Base-by-base conservation (phyloP, 345 rosid species). In the Hypericum androsaemum region DNA sequence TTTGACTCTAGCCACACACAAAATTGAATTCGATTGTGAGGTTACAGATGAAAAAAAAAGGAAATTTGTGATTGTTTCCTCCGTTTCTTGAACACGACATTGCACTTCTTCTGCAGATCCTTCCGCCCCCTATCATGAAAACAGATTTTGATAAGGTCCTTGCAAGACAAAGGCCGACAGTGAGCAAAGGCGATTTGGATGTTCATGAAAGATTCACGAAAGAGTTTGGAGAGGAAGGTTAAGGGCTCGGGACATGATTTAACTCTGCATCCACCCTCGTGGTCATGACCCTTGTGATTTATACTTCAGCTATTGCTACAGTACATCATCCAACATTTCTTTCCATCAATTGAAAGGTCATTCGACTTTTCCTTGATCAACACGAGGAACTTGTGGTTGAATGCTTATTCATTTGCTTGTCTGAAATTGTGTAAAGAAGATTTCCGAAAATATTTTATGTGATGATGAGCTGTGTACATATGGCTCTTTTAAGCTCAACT, bases 191-290 rank as follows among this genome's bases (percentile, higher is more conserved):
- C 16, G 97, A 89, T 72, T 77, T 89, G 11, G 95, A 86, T 3
- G 86, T 89, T 54, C 97, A 89, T 8, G 97, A 86, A 80, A 81
- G 86, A 80, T 89, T 89, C 79, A 89, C 97, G 6, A 81, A 77
- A 59, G 97, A 89, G 77, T 89, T 86, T 71, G 97, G 97, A 45
- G 95, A 89, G 80, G 97, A 89, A 68, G 97, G 97, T 62, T 89
- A 60, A 80, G 52, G 58, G 17, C 56, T 43, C 15, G 14, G 17
- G 46, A 32, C 11, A 56, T 11, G n/a, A 10, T 8, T 12, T 15
- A 35, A 48, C 59, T 12, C 12, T 39, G 10, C 62, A 70, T 54
- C 47, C 64, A 39, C 45, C 38, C 62, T 49, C 48, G 71, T 56
- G 70, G 62, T 65, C 71, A 59, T 54, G 56, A 41, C 57, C 56